Evolutionary conservation across 2,329 filamentous ascomycete genomes (phyloP).

Genomic region (Aspergillus glaucus): DNA sequence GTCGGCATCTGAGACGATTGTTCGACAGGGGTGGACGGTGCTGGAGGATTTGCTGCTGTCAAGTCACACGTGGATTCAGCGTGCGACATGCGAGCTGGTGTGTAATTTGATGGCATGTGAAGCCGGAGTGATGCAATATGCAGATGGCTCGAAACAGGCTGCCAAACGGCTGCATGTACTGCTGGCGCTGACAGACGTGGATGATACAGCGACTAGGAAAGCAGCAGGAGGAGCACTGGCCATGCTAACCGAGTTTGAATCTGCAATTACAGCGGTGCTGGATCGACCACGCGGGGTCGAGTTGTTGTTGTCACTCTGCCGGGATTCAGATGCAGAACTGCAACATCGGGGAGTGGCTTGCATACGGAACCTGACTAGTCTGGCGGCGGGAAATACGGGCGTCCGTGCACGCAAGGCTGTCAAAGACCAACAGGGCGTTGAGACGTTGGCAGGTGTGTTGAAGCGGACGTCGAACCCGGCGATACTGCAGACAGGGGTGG

Average conservation of each 20-base stretch:
- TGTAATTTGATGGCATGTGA: conserved; percentile 67
- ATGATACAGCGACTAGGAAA: conserved; percentile 70
- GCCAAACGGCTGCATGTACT: conserved; percentile 73
- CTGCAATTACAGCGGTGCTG: conserved; percentile 64
- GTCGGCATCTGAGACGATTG: conserved; percentile 59
- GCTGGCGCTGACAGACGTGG: conserved; percentile 78
- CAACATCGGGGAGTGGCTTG: conserved; percentile 66
- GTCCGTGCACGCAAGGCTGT: conserved; percentile 55
- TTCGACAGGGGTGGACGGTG: conserved; percentile 65
- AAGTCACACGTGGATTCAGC: conserved; percentile 67
- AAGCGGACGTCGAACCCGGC: conserved; percentile 63
- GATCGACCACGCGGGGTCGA: conserved; percentile 65
- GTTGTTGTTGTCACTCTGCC: conserved; percentile 73
- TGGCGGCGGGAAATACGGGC: conserved; percentile 59
- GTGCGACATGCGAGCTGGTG: conserved; percentile 79
- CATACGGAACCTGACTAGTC: conserved; percentile 62
- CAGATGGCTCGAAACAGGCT: conserved; percentile 56
- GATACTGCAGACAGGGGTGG: conserved; percentile 64
- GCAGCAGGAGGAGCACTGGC: conserved; percentile 87
- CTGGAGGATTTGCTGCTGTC: conserved; percentile 80
- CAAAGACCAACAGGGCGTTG: conserved; percentile 57
- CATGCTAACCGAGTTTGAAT: conserved; percentile 71
- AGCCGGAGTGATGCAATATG: conserved; percentile 41
- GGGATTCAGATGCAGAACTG: conserved; percentile 54
- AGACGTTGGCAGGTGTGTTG: conserved; percentile 62